These are phyloP conservation scores for Picochlorum sp. DNA, from an alignment of 139 green algal species.

Conservation along the genomic window DNA sequence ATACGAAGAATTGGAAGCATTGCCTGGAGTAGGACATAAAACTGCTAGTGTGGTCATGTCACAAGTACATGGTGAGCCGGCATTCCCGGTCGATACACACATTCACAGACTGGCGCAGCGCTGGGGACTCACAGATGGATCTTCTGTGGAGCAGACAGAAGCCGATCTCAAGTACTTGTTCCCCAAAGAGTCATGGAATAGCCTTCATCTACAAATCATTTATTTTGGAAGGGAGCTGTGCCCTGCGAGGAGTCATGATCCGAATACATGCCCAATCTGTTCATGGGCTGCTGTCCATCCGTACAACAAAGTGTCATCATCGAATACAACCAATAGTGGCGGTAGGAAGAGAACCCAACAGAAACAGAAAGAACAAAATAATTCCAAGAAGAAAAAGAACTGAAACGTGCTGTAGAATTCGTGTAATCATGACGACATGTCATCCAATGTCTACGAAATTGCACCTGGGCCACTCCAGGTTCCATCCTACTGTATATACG, in stretches of 20 bases:
- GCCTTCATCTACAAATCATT: conserved; percentile 59
- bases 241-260: conserved; percentile 61
- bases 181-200: conserved; percentile 42
- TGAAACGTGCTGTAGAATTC: too few relatives aligned
- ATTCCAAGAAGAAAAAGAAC: too few relatives aligned
- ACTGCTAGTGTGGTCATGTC: conserved; percentile 46
- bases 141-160: conserved; percentile 76
- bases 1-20: conserved; percentile 68
- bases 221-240: conserved; percentile 78
- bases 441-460: too few relatives aligned
- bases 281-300: conserved; percentile 57
- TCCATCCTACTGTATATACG: too few relatives aligned
- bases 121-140: conserved; percentile 53
- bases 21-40: conserved; percentile 74
- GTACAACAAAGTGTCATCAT: conserved; percentile 21
- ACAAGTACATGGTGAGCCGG: conserved; percentile 22
- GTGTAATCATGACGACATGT: too few relatives aligned
- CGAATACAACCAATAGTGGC: neutral
- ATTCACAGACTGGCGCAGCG: conserved; percentile 72
- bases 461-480: too few relatives aligned
- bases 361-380: too few relatives aligned
- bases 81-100: conserved; percentile 89
- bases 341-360: neutral
- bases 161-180: conserved; percentile 68
- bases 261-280: conserved; percentile 64